Evolutionary conservation across 306 rosid species (phyloP).

Genomic region (Benincasa hispida): DNA sequence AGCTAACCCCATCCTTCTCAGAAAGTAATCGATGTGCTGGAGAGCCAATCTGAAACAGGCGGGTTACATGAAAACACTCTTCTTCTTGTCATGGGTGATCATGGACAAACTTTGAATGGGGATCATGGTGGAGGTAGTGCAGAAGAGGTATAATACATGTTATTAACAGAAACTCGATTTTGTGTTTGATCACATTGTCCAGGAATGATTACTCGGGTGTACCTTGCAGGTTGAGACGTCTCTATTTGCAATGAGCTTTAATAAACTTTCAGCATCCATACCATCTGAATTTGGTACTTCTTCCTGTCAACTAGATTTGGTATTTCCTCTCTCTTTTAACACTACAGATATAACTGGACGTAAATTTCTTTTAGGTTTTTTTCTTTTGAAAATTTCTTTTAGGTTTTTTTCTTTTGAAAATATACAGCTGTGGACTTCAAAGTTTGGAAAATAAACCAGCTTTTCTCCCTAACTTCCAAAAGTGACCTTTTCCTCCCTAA

Average conservation of each 20-base stretch:
- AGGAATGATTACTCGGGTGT: neutral
- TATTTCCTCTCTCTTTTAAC: constrained; percentile 23
- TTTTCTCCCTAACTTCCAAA: neutral
- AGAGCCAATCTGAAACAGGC: constrained; percentile 64
- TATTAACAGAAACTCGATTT: neutral
- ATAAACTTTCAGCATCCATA: constrained; percentile 37
- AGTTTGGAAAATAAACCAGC: neutral
- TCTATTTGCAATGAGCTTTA: constrained; percentile 71
- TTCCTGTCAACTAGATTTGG: constrained; percentile 52
- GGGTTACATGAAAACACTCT: constrained; percentile 81
- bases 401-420: neutral
- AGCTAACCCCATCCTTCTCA: constrained; percentile 28
- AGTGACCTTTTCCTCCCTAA: neutral
- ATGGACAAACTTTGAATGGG: constrained; percentile 93
- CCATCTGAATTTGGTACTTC: constrained; percentile 36
- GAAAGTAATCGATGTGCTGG: constrained; percentile 71
- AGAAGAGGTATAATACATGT: constrained; percentile 58
- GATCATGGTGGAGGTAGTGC: constrained; percentile 98
- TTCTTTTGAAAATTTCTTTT: neutral
- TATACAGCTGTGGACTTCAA: neutral
- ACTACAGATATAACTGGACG: neutral
- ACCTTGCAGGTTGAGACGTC: constrained; percentile 77
- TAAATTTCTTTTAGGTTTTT: neutral
- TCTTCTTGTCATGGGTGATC: constrained; percentile 98
- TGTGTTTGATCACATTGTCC: neutral